Evolutionary conservation across 2,329 filamentous ascomycete genomes (phyloP).

Genomic region (Rhynchosporium agropyri): DNA sequence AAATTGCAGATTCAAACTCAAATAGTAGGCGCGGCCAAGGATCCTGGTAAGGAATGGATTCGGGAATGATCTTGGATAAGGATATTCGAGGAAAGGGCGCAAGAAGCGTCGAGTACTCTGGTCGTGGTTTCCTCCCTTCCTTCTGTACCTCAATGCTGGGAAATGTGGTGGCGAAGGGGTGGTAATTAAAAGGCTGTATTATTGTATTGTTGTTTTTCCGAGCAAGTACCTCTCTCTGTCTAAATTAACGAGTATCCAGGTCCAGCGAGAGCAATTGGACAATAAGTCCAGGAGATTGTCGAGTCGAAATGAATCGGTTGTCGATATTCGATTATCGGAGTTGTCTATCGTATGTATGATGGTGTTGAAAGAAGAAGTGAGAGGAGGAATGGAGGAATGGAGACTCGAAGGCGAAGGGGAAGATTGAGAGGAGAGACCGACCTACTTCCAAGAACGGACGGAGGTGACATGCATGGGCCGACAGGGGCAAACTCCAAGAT

Average conservation of each 20-base stretch:
- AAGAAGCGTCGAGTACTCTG: neutral
- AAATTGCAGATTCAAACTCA: neutral
- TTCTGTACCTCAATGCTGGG: neutral
- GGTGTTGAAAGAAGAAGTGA: slow-evolving; percentile 14
- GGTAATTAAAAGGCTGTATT: slow-evolving; percentile 5
- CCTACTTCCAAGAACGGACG: neutral
- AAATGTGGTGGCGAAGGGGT: slow-evolving; percentile 7
- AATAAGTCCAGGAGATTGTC: slow-evolving; percentile 17
- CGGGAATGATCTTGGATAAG: slow-evolving; percentile 11
- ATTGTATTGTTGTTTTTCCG: neutral
- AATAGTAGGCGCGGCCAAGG: slow-evolving; percentile 16
- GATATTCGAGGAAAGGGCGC: slow-evolving; percentile 6
- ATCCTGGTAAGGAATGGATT: slow-evolving; percentile 13
- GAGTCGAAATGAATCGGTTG: slow-evolving; percentile 17
- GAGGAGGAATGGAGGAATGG: neutral
- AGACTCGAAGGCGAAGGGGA: slow-evolving; percentile 4
- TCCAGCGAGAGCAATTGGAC: slow-evolving; percentile 24
- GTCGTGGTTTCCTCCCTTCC: slow-evolving; percentile 12
- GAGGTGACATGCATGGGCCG: slow-evolving; percentile 9
- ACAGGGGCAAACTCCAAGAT: neutral
- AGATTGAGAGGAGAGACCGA: slow-evolving; percentile 1
- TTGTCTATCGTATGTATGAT: neutral
- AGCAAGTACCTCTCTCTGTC: neutral
- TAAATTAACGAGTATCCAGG: slow-evolving; percentile 10
- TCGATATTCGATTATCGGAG: neutral